Percentiles rank a stretch among this genome's conserved stretches.
phyloP scores from a whole-genome alignment of 2,329 filamentous ascomycete species.

The Hypoxylon sp. region DNA sequence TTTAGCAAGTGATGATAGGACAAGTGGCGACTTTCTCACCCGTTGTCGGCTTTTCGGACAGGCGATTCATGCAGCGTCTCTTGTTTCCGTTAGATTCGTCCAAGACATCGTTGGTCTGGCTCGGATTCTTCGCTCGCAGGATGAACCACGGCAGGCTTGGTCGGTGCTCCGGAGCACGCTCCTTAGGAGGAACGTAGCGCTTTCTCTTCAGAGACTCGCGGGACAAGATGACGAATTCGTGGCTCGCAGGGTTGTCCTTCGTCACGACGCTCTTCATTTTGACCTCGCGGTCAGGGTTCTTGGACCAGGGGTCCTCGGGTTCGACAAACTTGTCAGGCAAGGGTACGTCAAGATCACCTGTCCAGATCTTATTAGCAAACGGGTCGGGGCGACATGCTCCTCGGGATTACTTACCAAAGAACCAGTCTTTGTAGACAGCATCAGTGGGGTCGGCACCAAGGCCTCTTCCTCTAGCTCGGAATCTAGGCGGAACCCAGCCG shows the following conservation, averaged over 20 bases:
- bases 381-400: background rate
- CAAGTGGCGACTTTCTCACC: background rate
- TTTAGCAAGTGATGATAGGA: background rate
- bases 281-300: background rate
- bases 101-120: background rate
- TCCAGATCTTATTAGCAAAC: background rate
- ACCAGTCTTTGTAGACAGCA: conserved; percentile 9
- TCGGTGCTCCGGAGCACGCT: background rate
- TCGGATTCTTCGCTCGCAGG: background rate
- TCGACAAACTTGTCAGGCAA: background rate
- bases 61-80: background rate
- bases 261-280: background rate
- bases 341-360: background rate
- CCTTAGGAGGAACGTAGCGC: background rate
- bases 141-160: background rate
- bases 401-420: conserved; percentile 7
- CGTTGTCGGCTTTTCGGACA: background rate
- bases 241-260: background rate
- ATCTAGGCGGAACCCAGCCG: conserved; percentile 3
- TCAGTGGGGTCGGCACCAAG: conserved; percentile 10
- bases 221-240: background rate
- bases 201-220: background rate
- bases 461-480: background rate
- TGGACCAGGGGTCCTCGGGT: background rate
- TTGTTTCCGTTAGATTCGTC: background rate